Conservation (phyloP, 2,329 filamentous ascomycete species). For the Neopestalotiopsis clavispora region DNA sequence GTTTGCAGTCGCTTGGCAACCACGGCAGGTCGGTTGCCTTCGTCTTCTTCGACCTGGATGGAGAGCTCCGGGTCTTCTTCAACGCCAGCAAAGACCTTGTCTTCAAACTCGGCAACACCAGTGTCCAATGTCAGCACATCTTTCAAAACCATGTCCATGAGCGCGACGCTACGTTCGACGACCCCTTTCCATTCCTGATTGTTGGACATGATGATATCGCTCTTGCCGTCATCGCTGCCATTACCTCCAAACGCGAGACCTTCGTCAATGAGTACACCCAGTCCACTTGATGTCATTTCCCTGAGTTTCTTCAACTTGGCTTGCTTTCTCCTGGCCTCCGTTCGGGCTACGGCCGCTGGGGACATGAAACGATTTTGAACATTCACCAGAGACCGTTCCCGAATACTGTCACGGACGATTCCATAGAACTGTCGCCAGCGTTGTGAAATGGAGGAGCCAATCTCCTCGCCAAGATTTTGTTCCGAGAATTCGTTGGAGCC, state of each 20-base stretch:
- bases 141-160: slow-evolving; percentile 85
- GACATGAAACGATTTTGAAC: slow-evolving; percentile 76
- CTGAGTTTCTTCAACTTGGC: slow-evolving; percentile 72
- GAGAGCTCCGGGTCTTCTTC: slow-evolving; percentile 65
- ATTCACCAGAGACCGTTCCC: slow-evolving; percentile 72
- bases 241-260: slow-evolving; percentile 72
- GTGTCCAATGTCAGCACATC: slow-evolving; percentile 70
- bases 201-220: slow-evolving; percentile 48
- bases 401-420: slow-evolving; percentile 77
- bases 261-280: slow-evolving; percentile 88
- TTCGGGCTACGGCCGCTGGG: slow-evolving; percentile 75
- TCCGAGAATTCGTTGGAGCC: slow-evolving; percentile 36
- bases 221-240: slow-evolving; percentile 59
- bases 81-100: slow-evolving; percentile 67
- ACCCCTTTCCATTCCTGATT: slow-evolving; percentile 68
- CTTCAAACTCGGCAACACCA: slow-evolving; percentile 67
- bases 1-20: slow-evolving; percentile 70
- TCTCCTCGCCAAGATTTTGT: slow-evolving; percentile 32
- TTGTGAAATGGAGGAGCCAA: slow-evolving; percentile 46
- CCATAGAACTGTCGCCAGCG: slow-evolving; percentile 77
- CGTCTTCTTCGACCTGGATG: slow-evolving; percentile 53
- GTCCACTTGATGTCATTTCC: slow-evolving; percentile 81
- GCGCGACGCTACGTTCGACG: slow-evolving; percentile 77
- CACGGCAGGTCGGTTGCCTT: slow-evolving; percentile 56
- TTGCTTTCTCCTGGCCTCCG: slow-evolving; percentile 78